A percentile compares a stretch with the other conserved stretches of the same genome.
Evolutionary conservation across 345 rosid genomes (phyloP).

Genomic region (Populus pruinosa): DNA sequence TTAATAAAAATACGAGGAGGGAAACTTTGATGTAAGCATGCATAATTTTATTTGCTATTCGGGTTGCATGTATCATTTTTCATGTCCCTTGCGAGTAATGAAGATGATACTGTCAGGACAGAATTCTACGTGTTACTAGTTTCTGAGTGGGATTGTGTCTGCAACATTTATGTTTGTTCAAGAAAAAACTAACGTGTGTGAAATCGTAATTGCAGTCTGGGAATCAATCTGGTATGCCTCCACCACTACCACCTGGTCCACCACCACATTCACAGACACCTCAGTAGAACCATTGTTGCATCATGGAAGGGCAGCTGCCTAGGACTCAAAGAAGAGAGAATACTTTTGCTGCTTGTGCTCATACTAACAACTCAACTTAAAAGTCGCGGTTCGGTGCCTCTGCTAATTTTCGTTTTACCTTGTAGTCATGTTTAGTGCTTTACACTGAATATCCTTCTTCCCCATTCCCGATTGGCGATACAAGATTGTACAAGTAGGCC

Average conservation of each 20-base stretch:
- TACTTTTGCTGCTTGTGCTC: background rate
- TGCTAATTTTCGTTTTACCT: background rate
- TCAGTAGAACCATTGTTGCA: constrained; percentile 20
- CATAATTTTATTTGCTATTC: background rate
- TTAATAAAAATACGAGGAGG: background rate
- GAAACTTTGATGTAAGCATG: background rate
- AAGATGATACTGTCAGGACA: background rate
- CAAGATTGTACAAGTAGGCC: background rate
- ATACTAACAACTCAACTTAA: background rate
- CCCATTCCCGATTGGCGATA: background rate
- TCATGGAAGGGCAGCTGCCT: background rate
- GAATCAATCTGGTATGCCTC: constrained; percentile 53
- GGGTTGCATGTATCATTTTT: background rate
- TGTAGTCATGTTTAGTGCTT: background rate
- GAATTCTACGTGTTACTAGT: background rate
- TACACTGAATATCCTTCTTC: background rate
- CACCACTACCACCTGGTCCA: constrained; percentile 52
- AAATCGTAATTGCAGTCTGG: constrained; percentile 40
- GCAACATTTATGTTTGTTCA: background rate
- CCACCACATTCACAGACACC: constrained; percentile 52
- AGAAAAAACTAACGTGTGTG: background rate
- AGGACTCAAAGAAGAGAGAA: background rate
- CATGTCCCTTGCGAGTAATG: background rate
- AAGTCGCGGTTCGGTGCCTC: no score
- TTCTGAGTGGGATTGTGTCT: background rate